Evolutionary conservation across 208 protist species (phyloP).

Genomic region (Porcisia deanei): DNA sequence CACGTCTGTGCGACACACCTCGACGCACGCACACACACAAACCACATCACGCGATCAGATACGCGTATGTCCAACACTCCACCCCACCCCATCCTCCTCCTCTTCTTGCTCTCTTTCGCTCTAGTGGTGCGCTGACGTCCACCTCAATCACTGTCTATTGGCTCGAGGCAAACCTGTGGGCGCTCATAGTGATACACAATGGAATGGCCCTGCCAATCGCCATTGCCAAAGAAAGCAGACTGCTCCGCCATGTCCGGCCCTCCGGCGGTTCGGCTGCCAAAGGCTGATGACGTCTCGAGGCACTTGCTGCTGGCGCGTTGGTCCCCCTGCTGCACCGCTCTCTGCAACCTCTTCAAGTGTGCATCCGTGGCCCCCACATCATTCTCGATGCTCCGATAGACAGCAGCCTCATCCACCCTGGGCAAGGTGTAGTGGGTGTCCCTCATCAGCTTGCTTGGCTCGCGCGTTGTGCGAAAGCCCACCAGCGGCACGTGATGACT

Average conservation of each 20-base stretch:
- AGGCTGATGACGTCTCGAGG: slow-evolving; percentile 32
- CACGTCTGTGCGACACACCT: neutral
- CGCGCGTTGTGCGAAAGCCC: slow-evolving; percentile 42
- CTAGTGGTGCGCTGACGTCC: neutral
- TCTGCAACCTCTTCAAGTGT: slow-evolving; percentile 12
- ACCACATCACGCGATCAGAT: too few species aligned
- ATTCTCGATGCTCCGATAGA: slow-evolving; percentile 3
- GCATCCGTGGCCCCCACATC: slow-evolving; percentile 13
- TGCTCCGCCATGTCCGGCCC: slow-evolving; percentile 23
- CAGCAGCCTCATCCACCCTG: slow-evolving; percentile 22
- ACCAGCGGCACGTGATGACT: slow-evolving; percentile 60
- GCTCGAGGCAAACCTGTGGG: slow-evolving; percentile 34
- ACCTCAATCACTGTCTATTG: slow-evolving; percentile 23
- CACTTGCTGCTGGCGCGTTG: slow-evolving; percentile 16
- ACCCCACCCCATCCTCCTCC: neutral
- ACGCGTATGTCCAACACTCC: neutral
- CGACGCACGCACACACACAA: neutral
- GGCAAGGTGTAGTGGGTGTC: slow-evolving; percentile 10
- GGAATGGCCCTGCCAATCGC: slow-evolving; percentile 41
- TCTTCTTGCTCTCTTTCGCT: neutral
- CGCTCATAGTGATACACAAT: slow-evolving; percentile 32
- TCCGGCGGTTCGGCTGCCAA: slow-evolving; percentile 19
- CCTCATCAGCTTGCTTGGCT: slow-evolving; percentile 5
- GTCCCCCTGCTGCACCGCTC: slow-evolving; percentile 11
- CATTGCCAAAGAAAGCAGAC: slow-evolving; percentile 28